These are phyloP conservation scores for Metschnikowia drakensbergensis DNA, from an alignment of 805 yeast species.

Conservation along the genomic window DNA sequence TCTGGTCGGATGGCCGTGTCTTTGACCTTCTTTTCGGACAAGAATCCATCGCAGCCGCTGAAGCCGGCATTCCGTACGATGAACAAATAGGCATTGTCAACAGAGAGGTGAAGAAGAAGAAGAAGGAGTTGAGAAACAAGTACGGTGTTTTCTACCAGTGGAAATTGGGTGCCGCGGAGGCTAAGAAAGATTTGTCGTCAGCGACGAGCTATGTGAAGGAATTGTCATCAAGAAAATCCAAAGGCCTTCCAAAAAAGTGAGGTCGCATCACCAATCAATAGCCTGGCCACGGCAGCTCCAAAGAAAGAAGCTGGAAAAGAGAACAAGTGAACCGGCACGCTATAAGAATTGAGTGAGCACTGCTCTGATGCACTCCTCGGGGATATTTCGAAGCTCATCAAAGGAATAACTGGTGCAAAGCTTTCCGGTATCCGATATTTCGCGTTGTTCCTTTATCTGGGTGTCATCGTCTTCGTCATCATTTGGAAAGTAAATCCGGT, in stretches of 20 bases:
- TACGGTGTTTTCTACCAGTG: constrained; percentile 60
- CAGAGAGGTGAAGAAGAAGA: constrained; percentile 46
- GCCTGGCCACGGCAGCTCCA: too few species aligned
- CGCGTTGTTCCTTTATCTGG: too few species aligned
- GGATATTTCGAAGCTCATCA: too few species aligned
- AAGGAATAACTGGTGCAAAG: too few species aligned
- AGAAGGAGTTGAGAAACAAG: constrained; percentile 47
- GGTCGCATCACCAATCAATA: too few species aligned
- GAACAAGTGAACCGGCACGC: too few species aligned
- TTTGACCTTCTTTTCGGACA: constrained; percentile 80
- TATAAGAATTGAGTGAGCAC: too few species aligned
- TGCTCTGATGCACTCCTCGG: too few species aligned
- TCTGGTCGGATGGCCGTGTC: constrained; percentile 90
- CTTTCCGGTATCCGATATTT: too few species aligned
- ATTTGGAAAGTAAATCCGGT: too few species aligned
- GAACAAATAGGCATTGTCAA: constrained; percentile 50
- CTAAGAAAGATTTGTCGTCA: constrained; percentile 25
- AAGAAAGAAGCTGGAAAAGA: too few species aligned
- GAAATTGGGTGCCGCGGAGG: constrained; percentile 39
- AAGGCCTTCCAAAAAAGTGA: constrained; percentile 11
- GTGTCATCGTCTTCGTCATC: too few species aligned
- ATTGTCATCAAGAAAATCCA: constrained; percentile 8
- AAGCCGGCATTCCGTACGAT: constrained; percentile 62
- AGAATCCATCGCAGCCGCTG: constrained; percentile 72
- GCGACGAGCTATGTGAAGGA: constrained; percentile 23